Evolutionary conservation across 129 eudicot species (phyloP), one percentile per base, ranked within the genome.

Genomic region (Heracleum sosnowskyi): DNA sequence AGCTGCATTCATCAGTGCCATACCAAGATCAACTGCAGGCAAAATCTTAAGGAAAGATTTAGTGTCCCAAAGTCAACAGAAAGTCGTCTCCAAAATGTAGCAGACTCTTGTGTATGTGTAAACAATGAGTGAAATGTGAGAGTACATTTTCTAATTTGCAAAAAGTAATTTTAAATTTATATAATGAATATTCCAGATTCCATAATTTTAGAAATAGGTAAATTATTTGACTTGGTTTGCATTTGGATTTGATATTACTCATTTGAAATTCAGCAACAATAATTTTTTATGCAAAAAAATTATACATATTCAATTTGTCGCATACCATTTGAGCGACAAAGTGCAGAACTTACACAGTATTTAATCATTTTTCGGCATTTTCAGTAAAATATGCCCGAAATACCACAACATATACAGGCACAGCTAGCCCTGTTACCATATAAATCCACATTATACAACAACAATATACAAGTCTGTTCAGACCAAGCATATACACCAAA

Each of bases 11-110:
- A 86, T 90, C 79, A 80, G 82, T 72, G 82, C 82, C 74, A 89
- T 92, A 75, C 97, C 96, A 57, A 90, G 89, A 79, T 92, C 97
- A 47, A 87, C 97, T 68, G 97, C 97, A 2, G 97, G 95, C 69
- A 88, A 92, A 82, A 89, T 92, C 76, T 79, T 90, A 82, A 75
- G 97, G 69, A 88, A 90, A 81, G 88, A 92, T 77, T 83, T 92
- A 79, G 89, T 85, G 69, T 81, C 86, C 57, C 91, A 76, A 69
- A 86, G 85, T 80, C 83, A 82, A 78, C 85, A 76, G 66, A 75
- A 83, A 28, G 72, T 84, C 62, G 60, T 39, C 49, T 89, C 96
- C 80, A 92, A 86, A 83, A 81, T 83, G 79, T 88, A 83, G 84
- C 60, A 55, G 44, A 10, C 82, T 79, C n/a, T 77, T 57, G 66